Percentiles rank a stretch among this genome's conserved stretches.
Conservation (phyloP, 108 stramenopile genomes). For the Pseudonitzschia multistriata region DNA sequence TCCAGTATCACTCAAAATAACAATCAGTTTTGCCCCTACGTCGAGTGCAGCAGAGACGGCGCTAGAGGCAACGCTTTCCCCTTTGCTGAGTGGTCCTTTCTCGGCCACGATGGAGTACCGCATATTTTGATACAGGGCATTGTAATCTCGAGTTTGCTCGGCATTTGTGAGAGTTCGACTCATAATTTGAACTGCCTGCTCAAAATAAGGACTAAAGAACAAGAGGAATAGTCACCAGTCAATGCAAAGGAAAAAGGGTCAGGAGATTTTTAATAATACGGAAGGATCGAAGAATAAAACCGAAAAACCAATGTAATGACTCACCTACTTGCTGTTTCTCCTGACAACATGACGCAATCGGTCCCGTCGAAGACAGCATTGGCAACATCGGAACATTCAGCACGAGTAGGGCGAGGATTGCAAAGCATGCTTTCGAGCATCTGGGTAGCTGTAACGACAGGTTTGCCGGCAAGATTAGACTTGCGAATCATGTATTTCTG, state of each 20-base stretch:
- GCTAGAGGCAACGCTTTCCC: conserved; percentile 90
- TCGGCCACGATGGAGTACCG: conserved; percentile 61
- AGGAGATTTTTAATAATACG: too few species aligned
- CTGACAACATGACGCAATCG: conserved; percentile 90
- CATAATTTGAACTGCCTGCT: conserved; percentile 91
- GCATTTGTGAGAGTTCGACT: conserved; percentile 88
- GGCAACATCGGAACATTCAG: conserved; percentile 98
- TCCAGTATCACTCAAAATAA: conserved; percentile 89
- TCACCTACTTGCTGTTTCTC: conserved; percentile 90
- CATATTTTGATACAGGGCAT: conserved; percentile 63
- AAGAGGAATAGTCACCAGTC: not conserved
- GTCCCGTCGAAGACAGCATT: conserved; percentile 97
- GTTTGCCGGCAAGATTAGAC: conserved; percentile 91
- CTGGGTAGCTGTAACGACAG: conserved; percentile 93
- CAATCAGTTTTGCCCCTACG: conserved; percentile 73
- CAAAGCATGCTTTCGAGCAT: conserved; percentile 97
- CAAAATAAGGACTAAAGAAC: conserved; percentile 59
- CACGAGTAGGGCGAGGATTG: conserved; percentile 98
- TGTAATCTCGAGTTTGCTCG: conserved; percentile 62
- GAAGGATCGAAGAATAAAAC: not conserved
- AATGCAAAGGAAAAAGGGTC: not conserved
- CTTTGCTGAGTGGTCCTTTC: conserved; percentile 43
- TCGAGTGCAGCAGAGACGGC: conserved; percentile 94
- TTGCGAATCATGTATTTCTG: conserved; percentile 94
- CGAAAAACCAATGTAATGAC: not conserved